Conservation (phyloP, 768 basidiomycete genomes). For the Paxillus ammoniavirescens region DNA sequence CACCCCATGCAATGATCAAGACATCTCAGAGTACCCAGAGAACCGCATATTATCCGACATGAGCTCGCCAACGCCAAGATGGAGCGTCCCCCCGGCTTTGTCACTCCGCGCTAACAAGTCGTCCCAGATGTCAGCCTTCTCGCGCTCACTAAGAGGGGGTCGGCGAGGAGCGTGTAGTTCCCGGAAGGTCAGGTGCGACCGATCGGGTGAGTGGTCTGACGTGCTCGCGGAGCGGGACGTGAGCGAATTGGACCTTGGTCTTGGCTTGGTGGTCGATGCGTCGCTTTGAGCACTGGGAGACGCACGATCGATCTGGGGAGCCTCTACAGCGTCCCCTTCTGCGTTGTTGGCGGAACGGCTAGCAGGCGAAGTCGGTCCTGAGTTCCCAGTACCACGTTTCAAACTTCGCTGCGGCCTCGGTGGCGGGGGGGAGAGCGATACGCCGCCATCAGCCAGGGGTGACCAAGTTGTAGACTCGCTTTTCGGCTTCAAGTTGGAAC, state of each 20-base stretch:
- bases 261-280: slow-evolving; percentile 28
- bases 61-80: slow-evolving; percentile 45
- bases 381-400: slow-evolving; percentile 12
- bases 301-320: slow-evolving; percentile 20
- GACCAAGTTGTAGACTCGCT: slow-evolving; percentile 7
- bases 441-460: slow-evolving; percentile 18
- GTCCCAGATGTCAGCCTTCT: slow-evolving; percentile 73
- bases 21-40: slow-evolving; percentile 29
- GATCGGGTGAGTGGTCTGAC: slow-evolving; percentile 13
- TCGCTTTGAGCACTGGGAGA: slow-evolving; percentile 28
- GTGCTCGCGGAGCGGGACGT: slow-evolving; percentile 10
- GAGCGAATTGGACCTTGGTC: slow-evolving; percentile 15
- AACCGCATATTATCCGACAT: slow-evolving; percentile 44
- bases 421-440: slow-evolving; percentile 28
- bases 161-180: slow-evolving; percentile 38
- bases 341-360: slow-evolving; percentile 3
- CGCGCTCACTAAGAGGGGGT: slow-evolving; percentile 54
- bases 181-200: slow-evolving; percentile 46
- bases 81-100: slow-evolving; percentile 71
- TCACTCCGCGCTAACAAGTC: slow-evolving; percentile 65
- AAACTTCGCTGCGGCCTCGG: slow-evolving; percentile 18
- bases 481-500: slow-evolving; percentile 35
- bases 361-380: slow-evolving; percentile 3
- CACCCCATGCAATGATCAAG: neutral
- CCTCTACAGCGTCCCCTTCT: neutral